Conservation (phyloP, 352 stramenopile species). For the Pythium sp. region DNA sequence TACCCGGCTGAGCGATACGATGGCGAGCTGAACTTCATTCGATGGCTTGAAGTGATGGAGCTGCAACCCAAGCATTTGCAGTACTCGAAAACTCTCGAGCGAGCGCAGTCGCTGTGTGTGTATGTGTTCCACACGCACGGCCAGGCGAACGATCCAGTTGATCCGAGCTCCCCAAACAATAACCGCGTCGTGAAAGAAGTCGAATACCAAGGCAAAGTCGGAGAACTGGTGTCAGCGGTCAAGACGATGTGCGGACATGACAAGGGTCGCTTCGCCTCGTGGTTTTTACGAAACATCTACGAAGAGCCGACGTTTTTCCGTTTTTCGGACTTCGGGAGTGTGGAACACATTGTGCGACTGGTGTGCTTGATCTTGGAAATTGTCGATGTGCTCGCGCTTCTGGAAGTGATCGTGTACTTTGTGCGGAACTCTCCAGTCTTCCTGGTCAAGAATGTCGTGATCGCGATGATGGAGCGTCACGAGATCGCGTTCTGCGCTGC, state of each 20-base stretch:
- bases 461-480: conserved; percentile 81
- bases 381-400: conserved; percentile 69
- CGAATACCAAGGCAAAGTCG: conserved; percentile 81
- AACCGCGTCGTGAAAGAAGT: conserved; percentile 69
- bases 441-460: conserved; percentile 79
- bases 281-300: conserved; percentile 85
- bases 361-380: conserved; percentile 82
- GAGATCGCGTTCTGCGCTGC: conserved; percentile 82
- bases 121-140: conserved; percentile 86
- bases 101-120: conserved; percentile 73
- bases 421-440: conserved; percentile 68
- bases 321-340: conserved; percentile 78
- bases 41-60: conserved; percentile 83
- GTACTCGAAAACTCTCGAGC: conserved; percentile 78
- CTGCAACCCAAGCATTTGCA: conserved; percentile 69
- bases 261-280: conserved; percentile 78
- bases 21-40: conserved; percentile 57
- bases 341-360: conserved; percentile 80
- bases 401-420: conserved; percentile 86
- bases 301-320: conserved; percentile 77
- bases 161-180: conserved; percentile 23
- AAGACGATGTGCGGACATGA: conserved; percentile 88
- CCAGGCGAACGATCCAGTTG: conserved; percentile 52
- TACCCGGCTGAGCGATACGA: conserved; percentile 58
- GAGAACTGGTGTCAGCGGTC: conserved; percentile 77